These are phyloP conservation scores for Sugiyamaella castrensis DNA, from an alignment of 1,139 yeast genomes.

Conservation along the genomic window DNA sequence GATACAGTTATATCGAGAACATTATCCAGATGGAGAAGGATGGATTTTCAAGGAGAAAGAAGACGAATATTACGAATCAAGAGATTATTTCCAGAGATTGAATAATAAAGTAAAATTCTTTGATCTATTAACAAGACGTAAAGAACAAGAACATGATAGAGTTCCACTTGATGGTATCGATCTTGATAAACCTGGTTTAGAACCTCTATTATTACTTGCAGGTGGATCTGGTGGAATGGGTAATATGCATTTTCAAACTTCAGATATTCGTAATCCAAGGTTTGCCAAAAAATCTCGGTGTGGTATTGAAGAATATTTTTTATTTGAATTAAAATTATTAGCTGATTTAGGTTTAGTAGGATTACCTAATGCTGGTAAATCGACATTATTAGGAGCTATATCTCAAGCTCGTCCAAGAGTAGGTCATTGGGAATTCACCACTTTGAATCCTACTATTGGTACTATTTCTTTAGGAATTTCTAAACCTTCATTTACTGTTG, in stretches of 20 bases:
- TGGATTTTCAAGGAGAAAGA: conserved; percentile 80
- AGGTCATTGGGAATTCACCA: conserved; percentile 97
- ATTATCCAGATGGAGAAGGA: conserved; percentile 67
- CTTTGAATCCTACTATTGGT: conserved; percentile 88
- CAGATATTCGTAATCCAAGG: conserved; percentile 81
- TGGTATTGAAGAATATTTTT: conserved; percentile 62
- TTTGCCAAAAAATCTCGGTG: conserved; percentile 78
- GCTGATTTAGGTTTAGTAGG: conserved; percentile 96
- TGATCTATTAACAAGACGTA: conserved; percentile 58
- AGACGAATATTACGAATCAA: conserved; percentile 60
- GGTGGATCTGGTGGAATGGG: conserved; percentile 97
- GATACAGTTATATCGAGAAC: conserved; percentile 54
- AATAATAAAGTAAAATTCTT: conserved; percentile 59
- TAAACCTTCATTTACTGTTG: conserved; percentile 76
- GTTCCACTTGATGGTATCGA: conserved; percentile 83
- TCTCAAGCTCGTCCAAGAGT: conserved; percentile 87
- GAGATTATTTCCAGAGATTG: conserved; percentile 63
- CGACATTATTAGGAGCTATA: conserved; percentile 82
- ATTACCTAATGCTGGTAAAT: conserved; percentile 94
- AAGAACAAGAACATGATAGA: conserved; percentile 60
- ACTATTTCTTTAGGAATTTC: conserved; percentile 70
- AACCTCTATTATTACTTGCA: conserved; percentile 64
- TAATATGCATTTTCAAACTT: conserved; percentile 88
- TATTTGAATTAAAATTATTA: conserved; percentile 77
- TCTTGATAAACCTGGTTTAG: conserved; percentile 54